Base-by-base conservation (phyloP, 106 monocot species). In the Alisma plantagoaquatica region DNA sequence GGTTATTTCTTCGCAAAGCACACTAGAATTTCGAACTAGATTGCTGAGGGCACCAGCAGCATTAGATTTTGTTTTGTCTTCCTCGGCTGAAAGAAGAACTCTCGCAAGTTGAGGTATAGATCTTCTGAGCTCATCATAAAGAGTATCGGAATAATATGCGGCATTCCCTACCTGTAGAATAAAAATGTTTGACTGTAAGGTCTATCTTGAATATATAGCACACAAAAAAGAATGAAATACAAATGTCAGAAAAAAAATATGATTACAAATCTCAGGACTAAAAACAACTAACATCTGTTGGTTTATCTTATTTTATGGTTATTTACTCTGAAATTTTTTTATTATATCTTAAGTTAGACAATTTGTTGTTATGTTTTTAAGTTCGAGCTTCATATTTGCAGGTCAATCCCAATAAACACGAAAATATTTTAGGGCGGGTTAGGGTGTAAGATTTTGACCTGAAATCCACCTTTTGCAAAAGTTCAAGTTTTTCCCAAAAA, bases 31-130 rank as follows among this genome's bases (percentile, higher is more conserved):
- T 16, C 98, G 77, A 32, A 98, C 78, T 29, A 98, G 82, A 69
- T 98, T 98, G 45, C 98, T 90, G 9, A 98, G 77, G 49, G 98
- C 98, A 16, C 98, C 98, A 14, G 98, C 90, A 50, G 90, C 90
- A 77, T 90, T 98, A 16, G 76, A 67, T 55, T 90, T 98, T 33
- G 90, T 98, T 74, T 98, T 98, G 31, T 86, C 90, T 60, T 98
- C 98, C 44, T 98, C 98, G 10, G 49, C 31, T 7, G 78, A 82
- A 46, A 82, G 63, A 17, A 94, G 59, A 66, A 90, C 71, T 26
- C 64, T 74, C 26, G 78, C 73, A 18, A 98, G 85, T 16, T 82
- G 84, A 65, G 98, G 98, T 74, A 98, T 82, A 22, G 59, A 84
- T 56, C 71, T 82, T 49, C 76, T 72, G 24, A 98, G 79, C 12